These are phyloP conservation scores for Komagataella mondaviorum DNA, from an alignment of 805 yeast genomes.

Conservation along the genomic window DNA sequence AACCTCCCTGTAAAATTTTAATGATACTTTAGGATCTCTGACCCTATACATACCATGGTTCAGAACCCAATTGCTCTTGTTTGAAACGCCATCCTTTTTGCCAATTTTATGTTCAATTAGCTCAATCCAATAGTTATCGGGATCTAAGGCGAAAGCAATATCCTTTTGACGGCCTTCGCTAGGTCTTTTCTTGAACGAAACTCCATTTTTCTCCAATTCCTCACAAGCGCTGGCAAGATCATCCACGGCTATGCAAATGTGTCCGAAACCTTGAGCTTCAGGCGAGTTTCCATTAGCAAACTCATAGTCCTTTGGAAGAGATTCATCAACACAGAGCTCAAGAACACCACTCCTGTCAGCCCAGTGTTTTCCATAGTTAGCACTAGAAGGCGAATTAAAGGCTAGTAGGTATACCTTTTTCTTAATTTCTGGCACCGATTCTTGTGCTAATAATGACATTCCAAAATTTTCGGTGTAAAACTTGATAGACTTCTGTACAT, in stretches of 20 bases:
- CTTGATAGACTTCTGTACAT: conserved; percentile 57
- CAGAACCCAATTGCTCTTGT: conserved; percentile 32
- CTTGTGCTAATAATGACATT: conserved; percentile 41
- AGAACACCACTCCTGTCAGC: conserved; percentile 49
- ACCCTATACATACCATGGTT: conserved; percentile 93
- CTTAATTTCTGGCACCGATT: conserved; percentile 38
- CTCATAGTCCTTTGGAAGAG: conserved; percentile 41
- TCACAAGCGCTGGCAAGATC: conserved; percentile 54
- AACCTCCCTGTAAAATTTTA: conserved; percentile 65
- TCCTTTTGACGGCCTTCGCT: conserved; percentile 85
- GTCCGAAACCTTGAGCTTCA: conserved; percentile 88
- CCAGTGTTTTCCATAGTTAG: conserved; percentile 23
- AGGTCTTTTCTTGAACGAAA: conserved; percentile 68
- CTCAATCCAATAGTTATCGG: conserved; percentile 96
- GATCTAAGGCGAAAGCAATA: conserved; percentile 91
- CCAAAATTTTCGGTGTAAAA: conserved; percentile 72
- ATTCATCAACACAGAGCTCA: conserved; percentile 75
- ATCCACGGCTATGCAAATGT: conserved; percentile 78
- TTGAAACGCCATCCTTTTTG: conserved; percentile 26
- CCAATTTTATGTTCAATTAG: conserved; percentile 45
- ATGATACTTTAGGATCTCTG: conserved; percentile 65
- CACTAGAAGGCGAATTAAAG: conserved; percentile 28
- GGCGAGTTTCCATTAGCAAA: conserved; percentile 75
- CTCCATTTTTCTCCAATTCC: conserved; percentile 45
- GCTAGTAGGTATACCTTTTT: conserved; percentile 63